Conservation (phyloP, 345 rosid species). For the Gossypium thurberi region DNA sequence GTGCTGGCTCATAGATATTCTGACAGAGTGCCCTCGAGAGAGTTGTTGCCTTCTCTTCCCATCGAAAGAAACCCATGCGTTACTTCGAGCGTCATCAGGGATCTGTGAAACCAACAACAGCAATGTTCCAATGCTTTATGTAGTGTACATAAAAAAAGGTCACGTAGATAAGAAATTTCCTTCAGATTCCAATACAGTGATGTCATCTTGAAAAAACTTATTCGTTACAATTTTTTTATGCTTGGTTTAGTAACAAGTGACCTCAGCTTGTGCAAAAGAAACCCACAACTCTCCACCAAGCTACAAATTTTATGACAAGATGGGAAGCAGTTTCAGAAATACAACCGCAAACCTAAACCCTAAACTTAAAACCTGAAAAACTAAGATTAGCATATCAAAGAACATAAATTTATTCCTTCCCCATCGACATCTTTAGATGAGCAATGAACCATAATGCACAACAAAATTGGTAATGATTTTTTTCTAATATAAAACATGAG, state of each 20-base stretch:
- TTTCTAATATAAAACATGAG: not conserved
- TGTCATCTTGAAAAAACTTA: not conserved
- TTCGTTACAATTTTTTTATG: not conserved
- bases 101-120: constrained; percentile 39
- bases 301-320: not conserved
- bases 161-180: not conserved
- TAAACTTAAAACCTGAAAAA: not conserved
- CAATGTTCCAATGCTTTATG: not conserved
- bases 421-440: not conserved
- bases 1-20: constrained; percentile 88
- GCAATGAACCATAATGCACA: not conserved
- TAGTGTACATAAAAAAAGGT: too few relatives aligned
- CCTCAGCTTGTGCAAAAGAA: not conserved
- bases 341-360: not conserved
- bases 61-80: constrained; percentile 98
- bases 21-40: constrained; percentile 87
- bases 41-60: constrained; percentile 98
- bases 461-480: not conserved
- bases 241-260: not conserved
- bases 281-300: constrained; percentile 2
- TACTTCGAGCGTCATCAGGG: constrained; percentile 87
- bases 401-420: not conserved
- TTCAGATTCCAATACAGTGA: not conserved
- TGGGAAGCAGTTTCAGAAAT: not conserved
- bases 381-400: not conserved